Conservation (phyloP, 192 early-diverging fungal species). For the Entomortierella beljakovae region DNA sequence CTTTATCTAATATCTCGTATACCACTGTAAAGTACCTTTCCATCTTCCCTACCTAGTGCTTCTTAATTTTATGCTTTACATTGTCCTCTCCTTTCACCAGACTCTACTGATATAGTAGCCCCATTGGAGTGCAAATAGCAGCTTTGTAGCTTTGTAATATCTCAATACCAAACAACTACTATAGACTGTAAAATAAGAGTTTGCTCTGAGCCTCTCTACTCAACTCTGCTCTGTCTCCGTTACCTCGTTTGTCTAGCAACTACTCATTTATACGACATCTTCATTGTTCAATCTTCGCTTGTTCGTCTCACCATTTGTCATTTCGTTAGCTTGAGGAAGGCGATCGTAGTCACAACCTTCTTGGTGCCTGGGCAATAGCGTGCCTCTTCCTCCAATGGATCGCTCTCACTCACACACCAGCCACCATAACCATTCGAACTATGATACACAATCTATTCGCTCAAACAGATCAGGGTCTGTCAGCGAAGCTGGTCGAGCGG, state of each 20-base stretch:
- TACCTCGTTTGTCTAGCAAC: no score
- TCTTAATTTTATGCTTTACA: neutral
- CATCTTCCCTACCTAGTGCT: neutral
- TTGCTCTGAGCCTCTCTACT: no score
- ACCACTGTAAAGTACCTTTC: neutral
- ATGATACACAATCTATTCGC: slow-evolving; percentile 35
- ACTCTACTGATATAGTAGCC: no score
- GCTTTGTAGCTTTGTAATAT: no score
- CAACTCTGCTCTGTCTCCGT: no score
- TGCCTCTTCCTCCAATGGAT: slow-evolving; percentile 29
- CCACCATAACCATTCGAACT: slow-evolving; percentile 4
- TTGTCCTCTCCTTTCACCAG: no score
- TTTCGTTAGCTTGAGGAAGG: neutral
- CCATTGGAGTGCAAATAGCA: no score
- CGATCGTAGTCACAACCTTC: slow-evolving; percentile 16
- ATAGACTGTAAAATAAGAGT: no score
- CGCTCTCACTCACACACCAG: slow-evolving; percentile 15
- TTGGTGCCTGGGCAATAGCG: slow-evolving; percentile 11
- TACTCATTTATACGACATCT: no score
- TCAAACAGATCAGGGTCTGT: slow-evolving; percentile 30
- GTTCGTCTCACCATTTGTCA: slow-evolving; percentile 3
- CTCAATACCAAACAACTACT: no score
- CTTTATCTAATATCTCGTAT: neutral
- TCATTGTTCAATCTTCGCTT: neutral
- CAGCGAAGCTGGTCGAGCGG: slow-evolving; percentile 37